A percentile compares a stretch with the other conserved stretches of the same genome.
phyloP scores from a whole-genome alignment of 192 early-diverging fungal genomes.

The Coemansia sp. region DNA sequence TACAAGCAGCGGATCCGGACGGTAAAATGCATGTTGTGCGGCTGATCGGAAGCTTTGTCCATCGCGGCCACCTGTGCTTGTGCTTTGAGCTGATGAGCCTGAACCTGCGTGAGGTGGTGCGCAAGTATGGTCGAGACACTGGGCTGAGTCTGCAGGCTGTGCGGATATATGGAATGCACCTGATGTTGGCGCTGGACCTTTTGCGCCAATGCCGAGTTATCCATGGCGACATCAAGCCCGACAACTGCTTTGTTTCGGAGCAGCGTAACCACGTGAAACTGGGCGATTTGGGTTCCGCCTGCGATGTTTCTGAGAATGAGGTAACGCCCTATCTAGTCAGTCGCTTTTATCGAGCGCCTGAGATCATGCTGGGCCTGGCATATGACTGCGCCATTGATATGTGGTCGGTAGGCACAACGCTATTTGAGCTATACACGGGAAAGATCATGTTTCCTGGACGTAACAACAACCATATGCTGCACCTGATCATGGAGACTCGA shows the following conservation, averaged over 20 bases:
- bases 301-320: constrained; percentile 82
- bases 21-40: constrained; percentile 88
- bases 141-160: constrained; percentile 94
- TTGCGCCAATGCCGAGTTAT: constrained; percentile 79
- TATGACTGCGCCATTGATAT: constrained; percentile 90
- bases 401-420: constrained; percentile 92
- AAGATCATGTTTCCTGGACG: constrained; percentile 91
- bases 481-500: constrained; percentile 88
- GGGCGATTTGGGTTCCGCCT: constrained; percentile 92
- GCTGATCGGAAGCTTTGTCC: constrained; percentile 81
- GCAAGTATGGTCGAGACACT: constrained; percentile 91
- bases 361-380: constrained; percentile 88
- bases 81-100: constrained; percentile 93
- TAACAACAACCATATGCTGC: constrained; percentile 96
- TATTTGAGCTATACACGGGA: constrained; percentile 95
- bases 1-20: constrained; percentile 79
- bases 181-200: constrained; percentile 80
- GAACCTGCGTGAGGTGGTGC: constrained; percentile 89
- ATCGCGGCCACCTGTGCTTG: constrained; percentile 86
- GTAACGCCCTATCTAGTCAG: constrained; percentile 95
- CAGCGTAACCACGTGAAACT: constrained; percentile 78
- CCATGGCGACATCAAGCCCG: constrained; percentile 98
- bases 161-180: constrained; percentile 83
- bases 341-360: constrained; percentile 95
- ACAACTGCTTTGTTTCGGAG: constrained; percentile 92